These are phyloP conservation scores for Scheffersomyces lignicola DNA, from an alignment of 1,139 yeast species.

Conservation along the genomic window DNA sequence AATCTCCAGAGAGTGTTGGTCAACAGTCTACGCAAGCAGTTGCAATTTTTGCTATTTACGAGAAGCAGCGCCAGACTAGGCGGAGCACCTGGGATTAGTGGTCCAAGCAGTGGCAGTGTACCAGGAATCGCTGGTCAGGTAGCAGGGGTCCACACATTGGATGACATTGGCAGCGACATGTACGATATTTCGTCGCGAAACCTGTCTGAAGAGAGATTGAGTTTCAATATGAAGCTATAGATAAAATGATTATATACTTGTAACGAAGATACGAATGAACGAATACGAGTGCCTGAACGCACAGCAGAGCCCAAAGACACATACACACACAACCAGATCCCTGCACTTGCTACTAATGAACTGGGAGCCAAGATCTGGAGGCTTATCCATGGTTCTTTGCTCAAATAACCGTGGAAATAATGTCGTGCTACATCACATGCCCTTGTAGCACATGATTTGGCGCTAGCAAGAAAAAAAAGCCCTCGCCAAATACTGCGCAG, in stretches of 20 bases:
- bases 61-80: conserved; percentile 24
- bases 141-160: conserved; percentile 4
- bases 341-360: too few relatives aligned
- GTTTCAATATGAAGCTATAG: conserved; percentile 25
- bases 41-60: conserved; percentile 47
- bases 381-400: too few relatives aligned
- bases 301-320: too few relatives aligned
- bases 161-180: conserved; percentile 13
- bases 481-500: too few relatives aligned
- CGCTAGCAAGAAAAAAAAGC: not conserved
- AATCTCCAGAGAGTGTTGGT: conserved; percentile 46
- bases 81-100: conserved; percentile 3
- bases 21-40: conserved; percentile 50
- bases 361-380: too few relatives aligned
- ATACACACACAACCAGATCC: too few relatives aligned
- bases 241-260: conserved; percentile 1
- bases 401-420: not conserved
- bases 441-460: not conserved
- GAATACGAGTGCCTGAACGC: not conserved
- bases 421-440: not conserved
- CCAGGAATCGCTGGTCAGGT: not conserved
- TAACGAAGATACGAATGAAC: not conserved
- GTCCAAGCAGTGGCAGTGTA: not conserved
- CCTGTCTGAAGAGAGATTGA: conserved; percentile 40
- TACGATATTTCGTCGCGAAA: conserved; percentile 20